Base-by-base conservation (phyloP, 768 basidiomycete genomes). In the Rhizopogon vesiculosus region DNA sequence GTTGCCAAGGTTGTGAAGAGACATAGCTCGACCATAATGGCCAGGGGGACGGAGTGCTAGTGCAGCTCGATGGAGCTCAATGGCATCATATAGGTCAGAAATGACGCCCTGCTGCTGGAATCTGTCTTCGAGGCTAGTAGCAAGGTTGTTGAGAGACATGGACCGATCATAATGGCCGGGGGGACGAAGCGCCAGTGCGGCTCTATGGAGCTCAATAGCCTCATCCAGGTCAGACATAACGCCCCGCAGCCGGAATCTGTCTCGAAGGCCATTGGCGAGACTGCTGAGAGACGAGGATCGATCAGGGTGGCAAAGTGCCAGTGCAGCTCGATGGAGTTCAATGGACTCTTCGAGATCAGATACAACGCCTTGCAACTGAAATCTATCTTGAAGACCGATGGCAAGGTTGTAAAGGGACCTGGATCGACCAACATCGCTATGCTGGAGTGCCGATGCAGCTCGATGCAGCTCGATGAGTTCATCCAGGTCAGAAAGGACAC, bases 381-480 rank as follows among this genome's bases (percentile, higher is more conserved):
- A 45, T 8, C 44, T 22, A n/a, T 16, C 15, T 22, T 8, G n/a
- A 31, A 45, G 44, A 8, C 18, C 12, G 12, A 9, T 19, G 8
- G 55, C 62, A 50, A 63, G 62, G 28, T 54, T 56, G 54, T 51
- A 48, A 28, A 63, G 59, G 8, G 57, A 57, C 12, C 3, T 54
- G 7, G 35, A 51, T 31, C 62, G 58, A 41, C 42, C 12, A 25
- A 61, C 54, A 38, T 63, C 57, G 19, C 54, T 22, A 10, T 41
- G 28, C 4, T 8, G 42, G 8, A 61, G 59, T 8, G n/a, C 38
- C 29, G 61, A 53, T 6, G 61, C 61, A 46, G 51, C 61, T 10
- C 59, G 54, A 31, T 46, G 33, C 16, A 45, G 44, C 19, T 42
- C 16, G 39, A 62, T 62, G 29, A 54, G 51, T n/a, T 62, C 56